Evolutionary conservation across 2,329 filamentous ascomycete species (phyloP).

Genomic region (Microascus cirrosus): DNA sequence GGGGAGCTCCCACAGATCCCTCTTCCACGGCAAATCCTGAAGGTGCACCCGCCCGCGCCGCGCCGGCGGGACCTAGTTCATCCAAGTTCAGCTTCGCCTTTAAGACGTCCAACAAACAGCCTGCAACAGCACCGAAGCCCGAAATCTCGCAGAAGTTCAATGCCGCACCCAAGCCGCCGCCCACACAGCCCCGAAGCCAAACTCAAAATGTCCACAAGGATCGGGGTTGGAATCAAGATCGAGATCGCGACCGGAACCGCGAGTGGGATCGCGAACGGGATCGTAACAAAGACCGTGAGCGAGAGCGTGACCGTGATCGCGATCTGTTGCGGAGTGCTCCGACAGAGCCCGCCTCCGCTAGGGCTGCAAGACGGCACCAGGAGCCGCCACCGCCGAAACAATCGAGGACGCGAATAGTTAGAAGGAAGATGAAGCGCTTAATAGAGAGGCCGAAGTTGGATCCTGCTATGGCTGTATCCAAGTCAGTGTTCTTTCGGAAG

Average conservation of each 20-base stretch:
- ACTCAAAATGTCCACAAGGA: slow-evolving; percentile 6
- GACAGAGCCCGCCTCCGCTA: slow-evolving; percentile 41
- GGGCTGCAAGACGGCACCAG: slow-evolving; percentile 15
- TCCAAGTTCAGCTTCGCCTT: slow-evolving; percentile 89
- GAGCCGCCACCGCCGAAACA: slow-evolving; percentile 9
- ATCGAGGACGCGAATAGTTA: slow-evolving; percentile 50
- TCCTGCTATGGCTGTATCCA: slow-evolving; percentile 62
- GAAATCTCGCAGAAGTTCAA: slow-evolving; percentile 62
- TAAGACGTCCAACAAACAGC: slow-evolving; percentile 57
- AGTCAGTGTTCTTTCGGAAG: slow-evolving; percentile 89
- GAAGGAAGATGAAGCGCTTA: slow-evolving; percentile 56
- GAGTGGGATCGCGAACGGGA: slow-evolving; percentile 21
- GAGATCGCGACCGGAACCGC: slow-evolving; percentile 20
- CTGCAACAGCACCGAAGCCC: slow-evolving; percentile 46
- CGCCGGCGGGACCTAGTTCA: slow-evolving; percentile 33
- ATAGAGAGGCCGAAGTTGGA: slow-evolving; percentile 63
- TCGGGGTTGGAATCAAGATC: slow-evolving; percentile 16
- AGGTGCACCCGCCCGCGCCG: slow-evolving; percentile 15
- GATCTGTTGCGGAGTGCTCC: slow-evolving; percentile 38
- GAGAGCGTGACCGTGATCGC: slow-evolving; percentile 23
- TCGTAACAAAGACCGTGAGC: slow-evolving; percentile 10
- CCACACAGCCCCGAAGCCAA: not conserved
- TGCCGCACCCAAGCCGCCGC: slow-evolving; percentile 34
- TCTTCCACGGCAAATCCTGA: slow-evolving; percentile 22
- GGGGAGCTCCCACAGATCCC: slow-evolving; percentile 18